Base-by-base conservation (phyloP, 371 early-diverging fungal genomes). In the Mucor irregularis region DNA sequence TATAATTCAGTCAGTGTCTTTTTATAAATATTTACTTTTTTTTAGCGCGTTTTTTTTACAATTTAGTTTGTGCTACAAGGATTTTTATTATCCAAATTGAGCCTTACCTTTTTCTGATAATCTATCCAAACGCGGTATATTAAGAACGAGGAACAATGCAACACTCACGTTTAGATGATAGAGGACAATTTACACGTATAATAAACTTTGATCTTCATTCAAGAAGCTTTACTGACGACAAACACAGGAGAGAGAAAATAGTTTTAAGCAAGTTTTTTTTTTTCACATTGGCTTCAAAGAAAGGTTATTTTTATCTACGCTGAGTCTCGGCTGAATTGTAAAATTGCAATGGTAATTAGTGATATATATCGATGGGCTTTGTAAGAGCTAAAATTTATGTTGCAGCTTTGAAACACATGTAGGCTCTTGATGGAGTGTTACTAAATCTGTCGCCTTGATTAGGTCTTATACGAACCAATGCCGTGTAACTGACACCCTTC, bases 1-100 rank as follows among this genome's bases (percentile, higher is more conserved):
- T 13, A 3, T 22, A 24, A 16, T 30, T 21, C 22, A 30, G 9
- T 46, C n/a, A 8, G 16, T 26, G 4, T 10, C 35, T 35, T 53
- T 45, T 35, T 53, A 45, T 53, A 35, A 9, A 11, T 52, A 17
- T 16, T 26, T 9, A 16, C 13, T 10, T 29, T 19, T 51, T 51
- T 45, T 26, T 28, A 46, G 58, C 52, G 58, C 52, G 52, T 45
- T 42, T 14, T 34, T 43, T 44, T 33, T 35, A 52, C 44, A 58
- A 58, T 58, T 58, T 58, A 58, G 35, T 39, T 58, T 58, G 58
- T 58, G 25, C 47, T 25, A 58, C 58, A n/a, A 35, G 6, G 35
- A 26, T 37, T 58, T 34, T 51, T 46, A 52, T 52, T 52, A 39
- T 28, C 39, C 39, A 52, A 29, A 22, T 37, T 30, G 17, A 43